Conservation (phyloP, 2,329 filamentous ascomycete genomes). For the Cytospora leucostoma region DNA sequence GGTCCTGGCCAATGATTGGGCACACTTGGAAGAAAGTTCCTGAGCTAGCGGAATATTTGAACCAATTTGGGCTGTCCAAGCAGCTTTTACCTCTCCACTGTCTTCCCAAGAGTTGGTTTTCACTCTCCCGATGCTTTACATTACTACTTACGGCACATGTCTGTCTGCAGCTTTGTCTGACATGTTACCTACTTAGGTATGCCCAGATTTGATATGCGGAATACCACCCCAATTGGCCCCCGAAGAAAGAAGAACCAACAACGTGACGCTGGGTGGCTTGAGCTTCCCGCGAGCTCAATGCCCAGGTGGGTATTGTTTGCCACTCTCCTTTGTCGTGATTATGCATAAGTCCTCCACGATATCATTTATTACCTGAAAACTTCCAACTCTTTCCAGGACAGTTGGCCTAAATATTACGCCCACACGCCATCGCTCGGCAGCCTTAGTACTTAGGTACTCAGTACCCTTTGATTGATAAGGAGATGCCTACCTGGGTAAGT, state of each 20-base stretch:
- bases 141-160: neutral
- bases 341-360: neutral
- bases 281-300: neutral
- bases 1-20: constrained; percentile 3
- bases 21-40: neutral
- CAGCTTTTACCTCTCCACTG: neutral
- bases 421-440: too few relatives aligned
- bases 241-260: neutral
- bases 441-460: too few relatives aligned
- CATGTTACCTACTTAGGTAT: neutral
- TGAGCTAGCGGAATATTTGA: neutral
- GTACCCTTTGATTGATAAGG: too few relatives aligned
- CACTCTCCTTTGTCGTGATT: neutral
- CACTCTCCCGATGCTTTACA: neutral
- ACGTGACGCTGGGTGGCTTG: neutral
- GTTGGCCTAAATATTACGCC: too few relatives aligned
- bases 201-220: neutral
- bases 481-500: neutral
- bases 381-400: too few relatives aligned
- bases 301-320: neutral
- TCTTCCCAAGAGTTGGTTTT: neutral
- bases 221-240: neutral
- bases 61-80: neutral
- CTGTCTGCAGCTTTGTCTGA: too few relatives aligned
- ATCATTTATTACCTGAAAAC: neutral